phyloP scores from a whole-genome alignment of 1,139 yeast species.

The Pichia sp. region DNA sequence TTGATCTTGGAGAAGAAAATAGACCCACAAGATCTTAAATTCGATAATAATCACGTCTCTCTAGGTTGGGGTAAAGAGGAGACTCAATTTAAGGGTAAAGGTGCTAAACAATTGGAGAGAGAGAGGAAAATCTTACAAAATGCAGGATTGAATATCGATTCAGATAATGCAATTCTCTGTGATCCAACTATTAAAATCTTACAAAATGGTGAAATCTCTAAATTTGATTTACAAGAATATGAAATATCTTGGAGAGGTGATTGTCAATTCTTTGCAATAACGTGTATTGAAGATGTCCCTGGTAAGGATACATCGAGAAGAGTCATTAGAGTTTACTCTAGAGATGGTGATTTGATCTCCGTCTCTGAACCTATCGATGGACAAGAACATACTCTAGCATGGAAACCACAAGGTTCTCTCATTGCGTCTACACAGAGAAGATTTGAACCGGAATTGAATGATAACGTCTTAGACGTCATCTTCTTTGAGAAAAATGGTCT shows the following conservation, averaged over 20 bases:
- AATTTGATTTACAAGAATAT: constrained; percentile 39
- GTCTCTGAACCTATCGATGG: constrained; percentile 90
- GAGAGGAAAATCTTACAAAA: constrained; percentile 52
- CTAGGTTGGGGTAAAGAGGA: constrained; percentile 99
- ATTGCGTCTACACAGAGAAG: constrained; percentile 76
- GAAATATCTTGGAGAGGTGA: constrained; percentile 93
- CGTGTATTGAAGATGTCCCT: constrained; percentile 49
- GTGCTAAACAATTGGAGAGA: constrained; percentile 77
- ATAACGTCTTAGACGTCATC: constrained; percentile 46
- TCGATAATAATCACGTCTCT: constrained; percentile 69
- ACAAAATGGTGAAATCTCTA: constrained; percentile 60
- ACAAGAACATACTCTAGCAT: constrained; percentile 62
- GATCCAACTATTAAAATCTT: constrained; percentile 89
- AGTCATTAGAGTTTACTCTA: constrained; percentile 72
- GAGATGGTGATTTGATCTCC: constrained; percentile 74
- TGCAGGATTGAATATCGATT: constrained; percentile 51
- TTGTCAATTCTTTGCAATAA: constrained; percentile 72
- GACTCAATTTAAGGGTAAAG: constrained; percentile 94
- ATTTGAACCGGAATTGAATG: constrained; percentile 40
- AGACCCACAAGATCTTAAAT: constrained; percentile 44
- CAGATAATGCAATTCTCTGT: constrained; percentile 53
- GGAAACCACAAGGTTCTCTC: constrained; percentile 90
- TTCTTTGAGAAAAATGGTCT: constrained; percentile 93
- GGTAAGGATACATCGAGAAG: constrained; percentile 51
- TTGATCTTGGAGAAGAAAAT: constrained; percentile 63